Evolutionary conservation across 2,329 filamentous ascomycete genomes (phyloP), one percentile per base, ranked within the genome.

Genomic region (Fonsecaea pugnacius): DNA sequence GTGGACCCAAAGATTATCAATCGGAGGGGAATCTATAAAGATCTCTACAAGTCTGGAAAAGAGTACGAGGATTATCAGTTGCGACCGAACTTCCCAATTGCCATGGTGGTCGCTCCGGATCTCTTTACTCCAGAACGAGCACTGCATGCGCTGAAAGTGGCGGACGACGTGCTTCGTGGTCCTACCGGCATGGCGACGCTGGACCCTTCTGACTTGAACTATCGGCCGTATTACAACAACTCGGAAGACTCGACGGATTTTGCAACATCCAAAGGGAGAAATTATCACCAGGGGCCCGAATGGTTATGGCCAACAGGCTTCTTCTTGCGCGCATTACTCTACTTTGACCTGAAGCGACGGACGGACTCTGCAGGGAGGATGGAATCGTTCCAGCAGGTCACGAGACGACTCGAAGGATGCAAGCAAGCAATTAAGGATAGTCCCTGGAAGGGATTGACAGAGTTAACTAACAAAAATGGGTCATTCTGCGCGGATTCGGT

Each of bases 261-360:
- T 73, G 86, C 91, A 10, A 98, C 94, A 0, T 88, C 90, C 71
- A 98, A 98, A 78, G 95, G 95, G 56, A 85, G 95, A 62, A 99
- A 98, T 78, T 99, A 99, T 79, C 95, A 99, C 77, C 94, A 98
- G 77, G 95, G 95, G 4, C 96, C 95, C 0, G 95, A 99, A 77
- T 99, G 95, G 95, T 80, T 97, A 27, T 99, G 95, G 95, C 96
- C 94, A 0, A 94, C 92, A 1, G 95, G 95, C 4, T 99, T 92
- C 82, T 99, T 96, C 83, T 83, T 97, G 24, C 88, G 96, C 55
- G 95, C 95, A 1, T 81, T 99, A 69, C 84, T 99, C 68, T 91
- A 92, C 76, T 98, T 98, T 73, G 92, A 97, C 75, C 80, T 98
- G 56, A 84, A 85, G 80, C 84, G 92, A 33, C 85, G 91, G 55